Percentiles rank a stretch among this genome's conserved stretches.
Conservation (phyloP, 1,284 basidiomycete genomes). For the Pulveroboletus ridleyi region DNA sequence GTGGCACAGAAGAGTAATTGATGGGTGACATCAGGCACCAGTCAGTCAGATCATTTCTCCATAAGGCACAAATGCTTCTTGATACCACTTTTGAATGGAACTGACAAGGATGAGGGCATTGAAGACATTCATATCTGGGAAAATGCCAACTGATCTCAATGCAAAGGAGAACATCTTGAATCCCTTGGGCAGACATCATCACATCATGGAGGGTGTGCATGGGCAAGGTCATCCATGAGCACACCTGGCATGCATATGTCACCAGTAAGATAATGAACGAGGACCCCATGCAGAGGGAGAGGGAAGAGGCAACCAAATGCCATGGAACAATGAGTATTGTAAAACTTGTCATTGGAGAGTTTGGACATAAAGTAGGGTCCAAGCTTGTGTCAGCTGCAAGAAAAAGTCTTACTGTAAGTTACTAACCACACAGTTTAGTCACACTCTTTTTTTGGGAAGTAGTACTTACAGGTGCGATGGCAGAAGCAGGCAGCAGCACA, state of each 20-base stretch:
- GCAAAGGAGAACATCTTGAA: constrained; percentile 44
- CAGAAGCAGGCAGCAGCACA: too few species aligned
- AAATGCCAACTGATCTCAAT: constrained; percentile 46
- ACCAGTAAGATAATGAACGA: constrained; percentile 43
- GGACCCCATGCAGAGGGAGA: constrained; percentile 49
- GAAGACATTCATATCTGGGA: constrained; percentile 48
- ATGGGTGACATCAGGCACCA: constrained; percentile 51
- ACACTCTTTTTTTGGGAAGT: too few species aligned
- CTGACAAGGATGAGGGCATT: constrained; percentile 51
- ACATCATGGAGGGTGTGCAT: constrained; percentile 42
- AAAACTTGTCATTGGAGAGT: constrained; percentile 34
- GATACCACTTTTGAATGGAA: constrained; percentile 41
- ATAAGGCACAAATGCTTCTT: constrained; percentile 50
- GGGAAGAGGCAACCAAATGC: constrained; percentile 42
- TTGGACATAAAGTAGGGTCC: constrained; percentile 29
- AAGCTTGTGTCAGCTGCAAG: constrained; percentile 30
- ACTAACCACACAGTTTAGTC: too few species aligned
- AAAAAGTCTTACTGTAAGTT: too few species aligned
- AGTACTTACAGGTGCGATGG: too few species aligned
- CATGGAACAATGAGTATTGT: constrained; percentile 34
- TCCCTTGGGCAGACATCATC: constrained; percentile 38
- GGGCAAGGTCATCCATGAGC: constrained; percentile 43
- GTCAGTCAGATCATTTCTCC: constrained; percentile 31
- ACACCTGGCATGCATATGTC: constrained; percentile 35
- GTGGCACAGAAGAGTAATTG: constrained; percentile 50